Percentiles rank a stretch among this genome's conserved stretches.
Conservation (phyloP, 202 grass and related monocot genomes). For the Panicum hallii region DNA sequence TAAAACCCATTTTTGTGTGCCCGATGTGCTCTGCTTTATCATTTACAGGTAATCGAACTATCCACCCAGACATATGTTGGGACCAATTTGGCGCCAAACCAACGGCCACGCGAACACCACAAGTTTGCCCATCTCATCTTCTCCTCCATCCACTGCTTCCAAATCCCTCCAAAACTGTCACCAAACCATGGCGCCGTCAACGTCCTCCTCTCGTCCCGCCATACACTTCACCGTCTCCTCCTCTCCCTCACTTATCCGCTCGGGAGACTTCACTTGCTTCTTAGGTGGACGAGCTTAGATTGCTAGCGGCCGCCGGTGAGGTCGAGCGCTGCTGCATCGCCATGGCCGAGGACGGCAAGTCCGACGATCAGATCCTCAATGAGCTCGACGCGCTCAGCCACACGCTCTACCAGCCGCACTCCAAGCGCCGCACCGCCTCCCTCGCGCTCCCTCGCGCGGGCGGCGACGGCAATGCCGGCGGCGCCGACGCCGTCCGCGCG, state of each 20-base stretch:
- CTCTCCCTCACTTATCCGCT: conserved; percentile 43
- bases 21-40: not conserved
- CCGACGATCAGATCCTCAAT: conserved; percentile 67
- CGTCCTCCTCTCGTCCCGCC: conserved; percentile 47
- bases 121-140: conserved; percentile 15
- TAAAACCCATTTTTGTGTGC: not conserved
- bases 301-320: not conserved
- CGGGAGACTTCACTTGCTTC: conserved; percentile 8
- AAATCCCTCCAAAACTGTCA: conserved; percentile 70
- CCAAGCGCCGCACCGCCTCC: conserved; percentile 67
- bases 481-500: conserved; percentile 3
- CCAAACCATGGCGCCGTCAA: conserved; percentile 44
- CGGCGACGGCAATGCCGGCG: conserved; percentile 2
- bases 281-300: not conserved
- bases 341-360: conserved; percentile 57
- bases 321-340: conserved; percentile 4
- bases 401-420: conserved; percentile 86
- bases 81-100: conserved; percentile 47
- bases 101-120: conserved; percentile 44
- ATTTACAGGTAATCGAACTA: not conserved
- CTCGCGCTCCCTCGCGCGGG: conserved; percentile 61
- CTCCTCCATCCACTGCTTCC: conserved; percentile 54
- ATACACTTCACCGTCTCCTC: conserved; percentile 55
- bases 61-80: not conserved
- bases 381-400: conserved; percentile 91